A percentile compares a stretch with the other conserved stretches of the same genome.
phyloP scores from a whole-genome alignment of 192 early-diverging fungal genomes.

The Coemansia sp. region DNA sequence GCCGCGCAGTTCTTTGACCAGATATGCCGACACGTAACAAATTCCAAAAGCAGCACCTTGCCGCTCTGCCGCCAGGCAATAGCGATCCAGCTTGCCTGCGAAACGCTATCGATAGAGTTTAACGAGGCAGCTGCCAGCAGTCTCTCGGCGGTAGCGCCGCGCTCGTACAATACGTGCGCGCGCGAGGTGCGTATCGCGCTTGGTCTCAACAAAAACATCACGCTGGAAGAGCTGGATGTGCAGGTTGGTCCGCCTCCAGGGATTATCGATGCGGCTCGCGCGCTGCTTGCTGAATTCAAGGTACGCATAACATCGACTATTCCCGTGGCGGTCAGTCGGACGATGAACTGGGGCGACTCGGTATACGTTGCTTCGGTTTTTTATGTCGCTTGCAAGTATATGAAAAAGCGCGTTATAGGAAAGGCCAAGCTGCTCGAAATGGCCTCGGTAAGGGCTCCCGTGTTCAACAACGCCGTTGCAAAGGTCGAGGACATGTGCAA shows the following conservation, averaged over 20 bases:
- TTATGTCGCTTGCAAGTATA: constrained; percentile 34
- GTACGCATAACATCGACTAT: constrained; percentile 24
- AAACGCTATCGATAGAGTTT: constrained; percentile 35
- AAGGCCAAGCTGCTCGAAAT: constrained; percentile 26
- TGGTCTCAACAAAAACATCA: constrained; percentile 39
- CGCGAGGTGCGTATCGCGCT: constrained; percentile 36
- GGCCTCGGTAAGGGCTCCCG: constrained; percentile 18
- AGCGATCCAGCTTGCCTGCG: constrained; percentile 49
- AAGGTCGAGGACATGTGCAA: constrained; percentile 39
- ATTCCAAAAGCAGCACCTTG: constrained; percentile 19
- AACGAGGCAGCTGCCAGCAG: constrained; percentile 44
- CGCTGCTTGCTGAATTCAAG: constrained; percentile 35
- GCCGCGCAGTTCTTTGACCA: constrained; percentile 48
- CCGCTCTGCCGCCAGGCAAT: constrained; percentile 28
- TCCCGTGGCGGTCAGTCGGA: constrained; percentile 23
- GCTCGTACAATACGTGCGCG: constrained; percentile 23
- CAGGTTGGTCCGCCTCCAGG: constrained; percentile 36
- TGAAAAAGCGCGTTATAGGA: constrained; percentile 39
- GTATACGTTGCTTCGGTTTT: constrained; percentile 42
- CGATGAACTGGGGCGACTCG: constrained; percentile 42
- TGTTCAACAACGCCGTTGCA: constrained; percentile 23
- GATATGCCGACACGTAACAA: constrained; percentile 25
- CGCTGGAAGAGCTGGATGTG: constrained; percentile 46
- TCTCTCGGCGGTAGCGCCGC: constrained; percentile 29
- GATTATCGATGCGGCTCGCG: constrained; percentile 27